phyloP scores from a whole-genome alignment of 495 filamentous ascomycete genomes.

The Neurospora sp. region DNA sequence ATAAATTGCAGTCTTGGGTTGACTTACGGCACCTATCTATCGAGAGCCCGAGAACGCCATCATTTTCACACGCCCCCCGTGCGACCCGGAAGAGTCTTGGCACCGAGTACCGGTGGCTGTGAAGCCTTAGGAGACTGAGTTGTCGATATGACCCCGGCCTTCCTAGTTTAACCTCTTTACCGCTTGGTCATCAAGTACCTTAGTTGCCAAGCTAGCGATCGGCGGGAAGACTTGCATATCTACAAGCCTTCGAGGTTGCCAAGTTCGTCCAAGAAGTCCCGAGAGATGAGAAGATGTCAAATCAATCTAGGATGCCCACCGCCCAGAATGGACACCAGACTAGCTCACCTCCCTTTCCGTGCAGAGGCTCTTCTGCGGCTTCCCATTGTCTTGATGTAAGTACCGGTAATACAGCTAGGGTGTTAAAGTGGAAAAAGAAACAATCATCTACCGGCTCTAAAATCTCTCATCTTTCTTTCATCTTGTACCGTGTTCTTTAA shows the following conservation, averaged over 20 bases:
- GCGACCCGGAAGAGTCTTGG: conserved; percentile 10
- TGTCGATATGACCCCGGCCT: conserved; percentile 7
- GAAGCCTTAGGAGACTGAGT: conserved; percentile 11
- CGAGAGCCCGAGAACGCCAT: not conserved
- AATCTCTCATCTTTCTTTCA: not conserved
- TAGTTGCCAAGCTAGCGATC: conserved; percentile 11
- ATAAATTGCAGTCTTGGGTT: conserved; percentile 12
- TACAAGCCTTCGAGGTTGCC: conserved; percentile 17
- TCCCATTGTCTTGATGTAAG: conserved; percentile 8
- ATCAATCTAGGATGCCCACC: conserved; percentile 21
- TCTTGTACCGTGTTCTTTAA: not conserved
- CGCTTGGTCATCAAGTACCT: conserved; percentile 2
- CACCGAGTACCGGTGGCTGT: conserved; percentile 4
- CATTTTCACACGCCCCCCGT: conserved; percentile 18
- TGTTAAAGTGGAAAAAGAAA: not conserved
- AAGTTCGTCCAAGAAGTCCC: conserved; percentile 9
- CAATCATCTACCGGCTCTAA: not conserved
- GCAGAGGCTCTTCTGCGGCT: conserved; percentile 20
- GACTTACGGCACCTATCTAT: not conserved
- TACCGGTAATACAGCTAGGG: not conserved
- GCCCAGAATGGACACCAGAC: conserved; percentile 14
- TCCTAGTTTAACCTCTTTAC: conserved; percentile 16
- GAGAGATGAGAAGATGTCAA: conserved; percentile 7
- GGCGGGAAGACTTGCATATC: conserved; percentile 14
- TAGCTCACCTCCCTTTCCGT: conserved; percentile 14